Evolutionary conservation across 2,329 filamentous ascomycete species (phyloP), one percentile per base, ranked within the genome.

Genomic region (Penicillium digitatum): DNA sequence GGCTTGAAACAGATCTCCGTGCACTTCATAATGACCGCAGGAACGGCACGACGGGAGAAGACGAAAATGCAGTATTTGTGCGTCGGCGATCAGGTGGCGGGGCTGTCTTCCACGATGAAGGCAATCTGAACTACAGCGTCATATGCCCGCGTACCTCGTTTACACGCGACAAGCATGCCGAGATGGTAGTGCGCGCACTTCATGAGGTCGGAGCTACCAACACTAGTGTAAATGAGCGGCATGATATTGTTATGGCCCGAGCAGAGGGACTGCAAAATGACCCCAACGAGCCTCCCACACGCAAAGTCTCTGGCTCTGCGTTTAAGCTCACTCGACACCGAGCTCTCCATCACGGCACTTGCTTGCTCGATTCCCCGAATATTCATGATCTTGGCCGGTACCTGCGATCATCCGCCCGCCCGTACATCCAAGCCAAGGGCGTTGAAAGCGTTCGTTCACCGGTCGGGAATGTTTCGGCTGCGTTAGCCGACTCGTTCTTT

Each of bases 71-170:
- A 2, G 75, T 82, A 55, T 84, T 96, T 12, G 89, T 99, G 5
- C 86, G 94, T 12, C 83, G 94, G 18, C 84, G 93, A 48, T 92
- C 87, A 22, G 94, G 94, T 27, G 94, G 94, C 46, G 94, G 94
- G 43, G 86, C 94, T 2, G 94, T 99, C 48, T 97, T 95, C 70
- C 94, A 99, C 72, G 94, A 97, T 72, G 75, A 80, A 39, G 93
- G 93, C 52, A 99, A 99, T 71, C 82, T 96, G 63, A 99, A 99
- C 74, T 99, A 92, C 80, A 89, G 88, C 69, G 90, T 97, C 52
- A 95, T 95, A 46, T 90, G 87, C 60, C 92, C 92, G 2, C 83
- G 89, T 0, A 78, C 79, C 0, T 76, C 74, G 0, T 97, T 97
- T 70, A 87, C 93, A 59, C 84, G 94, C 29, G 83, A 96, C 76